Base-by-base conservation (phyloP, 495 filamentous ascomycete species). In the Aspergillus ostianus region DNA sequence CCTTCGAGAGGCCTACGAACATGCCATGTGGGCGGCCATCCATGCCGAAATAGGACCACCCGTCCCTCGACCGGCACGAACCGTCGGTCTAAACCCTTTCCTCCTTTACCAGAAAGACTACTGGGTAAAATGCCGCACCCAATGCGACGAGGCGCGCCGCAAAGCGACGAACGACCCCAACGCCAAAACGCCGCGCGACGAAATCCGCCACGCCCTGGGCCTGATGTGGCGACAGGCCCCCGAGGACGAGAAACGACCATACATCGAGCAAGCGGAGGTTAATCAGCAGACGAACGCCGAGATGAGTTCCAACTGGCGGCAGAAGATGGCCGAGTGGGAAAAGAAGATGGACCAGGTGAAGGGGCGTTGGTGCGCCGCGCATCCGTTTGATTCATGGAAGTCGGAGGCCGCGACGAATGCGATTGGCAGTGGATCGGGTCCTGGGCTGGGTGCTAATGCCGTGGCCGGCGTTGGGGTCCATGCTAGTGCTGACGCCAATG, bases 181-280 rank as follows among this genome's bases (percentile, higher is more conserved):
- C 46, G 86, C 87, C 2, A 93, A 82, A 59, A 84, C 84, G 2
- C 75, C 78, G 1, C 82, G 84, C 48, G 82, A 93, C 63, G 91
- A 94, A 61, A 87, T 98, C 53, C 87, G 94, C 36, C 80, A 84
- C 9, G 90, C 89, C 59, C 80, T 93, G 19, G 90, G 92, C 18
- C 85, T 87, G 65, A 92, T 92, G 90, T 98, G 94, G 94, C 87
- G 89, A 61, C 86, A 90, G 56, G 87, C 89, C 0, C 64, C 77
- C 4, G 80, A 82, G 9, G 89, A 87, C 36, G 80, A 82, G 60
- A 89, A 87, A 69, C 77, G 81, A 67, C 92, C 91, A 26, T 97
- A 90, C 64, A 75, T 90, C 56, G 87, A 90, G 44, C 80, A 85
- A 67, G 87, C 87, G 5, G 83, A 88, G 59, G 81, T 77, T 18